A percentile compares a stretch with the other conserved stretches of the same genome.
These are phyloP conservation scores for rapeseed (Brassica napus) DNA, from an alignment of 345 rosid species.

Conservation along the genomic window Da-Ae NC_063442.1:42945501-42946000, in stretches of 20 bases:
- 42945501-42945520: not conserved
- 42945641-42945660: not conserved
- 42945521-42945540: constrained; percentile 12
- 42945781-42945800: not conserved
- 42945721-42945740: not conserved
- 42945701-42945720: not conserved
- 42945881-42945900: not conserved
- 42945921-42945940: constrained; percentile 31
- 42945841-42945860: not conserved
- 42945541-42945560: constrained; percentile 21
- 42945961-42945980: constrained; percentile 54
- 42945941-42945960: constrained; percentile 61
- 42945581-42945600: not conserved
- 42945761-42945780: not conserved
- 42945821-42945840: not conserved
- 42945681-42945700: not conserved
- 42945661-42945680: not conserved
- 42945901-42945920: constrained; percentile 23
- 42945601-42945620: not conserved
- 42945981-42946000: constrained; percentile 64
- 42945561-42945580: constrained; percentile 6
- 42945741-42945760: not conserved
- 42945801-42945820: too few species aligned
- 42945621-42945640: constrained; percentile 9
- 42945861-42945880: not conserved